Conservation (phyloP, 345 rosid genomes). For the Trapa bicornis region DNA sequence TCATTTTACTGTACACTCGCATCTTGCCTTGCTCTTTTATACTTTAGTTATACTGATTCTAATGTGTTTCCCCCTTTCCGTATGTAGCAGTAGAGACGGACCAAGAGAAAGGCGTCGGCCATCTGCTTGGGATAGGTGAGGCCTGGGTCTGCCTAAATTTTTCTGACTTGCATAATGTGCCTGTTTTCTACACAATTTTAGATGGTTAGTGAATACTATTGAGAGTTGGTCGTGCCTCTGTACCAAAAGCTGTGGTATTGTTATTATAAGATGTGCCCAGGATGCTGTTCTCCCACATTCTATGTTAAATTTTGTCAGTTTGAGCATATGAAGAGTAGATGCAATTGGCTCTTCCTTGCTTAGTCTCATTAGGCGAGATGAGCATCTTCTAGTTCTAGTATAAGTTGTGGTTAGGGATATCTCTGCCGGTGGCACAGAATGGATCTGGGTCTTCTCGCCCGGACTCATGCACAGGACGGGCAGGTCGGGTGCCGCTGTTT, state of each 20-base stretch:
- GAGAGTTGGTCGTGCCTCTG: not conserved
- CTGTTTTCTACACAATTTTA: too few relatives aligned
- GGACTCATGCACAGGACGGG: too few relatives aligned
- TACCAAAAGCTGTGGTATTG: not conserved
- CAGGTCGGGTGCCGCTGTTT: too few relatives aligned
- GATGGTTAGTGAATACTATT: not conserved
- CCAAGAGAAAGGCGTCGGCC: constrained; percentile 77
- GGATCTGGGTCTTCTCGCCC: too few relatives aligned
- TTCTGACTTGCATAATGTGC: not conserved
- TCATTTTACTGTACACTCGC: not conserved
- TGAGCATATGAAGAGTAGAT: too few relatives aligned
- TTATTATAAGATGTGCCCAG: not conserved
- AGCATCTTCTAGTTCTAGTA: too few relatives aligned
- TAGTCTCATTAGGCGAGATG: too few relatives aligned
- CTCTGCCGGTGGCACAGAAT: too few relatives aligned
- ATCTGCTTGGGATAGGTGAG: constrained; percentile 76
- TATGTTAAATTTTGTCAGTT: too few relatives aligned
- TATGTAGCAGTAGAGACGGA: constrained; percentile 48
- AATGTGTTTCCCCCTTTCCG: not conserved
- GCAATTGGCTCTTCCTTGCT: too few relatives aligned
- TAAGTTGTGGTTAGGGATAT: too few relatives aligned
- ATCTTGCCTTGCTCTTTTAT: too few relatives aligned
- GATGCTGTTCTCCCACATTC: not conserved
- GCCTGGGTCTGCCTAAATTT: not conserved
- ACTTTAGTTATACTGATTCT: constrained; percentile 3